A percentile compares a stretch with the other conserved stretches of the same genome.
Conservation (phyloP, 1,139 yeast genomes). For the Taphrina communis region DNA sequence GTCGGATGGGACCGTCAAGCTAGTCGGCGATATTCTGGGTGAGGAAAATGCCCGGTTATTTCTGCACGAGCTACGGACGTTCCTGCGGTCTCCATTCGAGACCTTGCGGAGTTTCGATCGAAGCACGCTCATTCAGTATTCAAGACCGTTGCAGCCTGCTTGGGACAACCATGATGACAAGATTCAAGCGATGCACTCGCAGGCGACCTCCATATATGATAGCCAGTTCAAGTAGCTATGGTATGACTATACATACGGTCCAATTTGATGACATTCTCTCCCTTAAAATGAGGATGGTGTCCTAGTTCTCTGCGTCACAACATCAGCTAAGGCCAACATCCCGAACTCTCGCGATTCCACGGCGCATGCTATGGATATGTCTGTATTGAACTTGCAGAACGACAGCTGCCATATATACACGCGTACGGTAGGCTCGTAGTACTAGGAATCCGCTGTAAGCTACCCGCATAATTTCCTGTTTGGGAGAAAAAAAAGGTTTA, state of each 20-base stretch:
- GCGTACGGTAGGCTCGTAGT: no score
- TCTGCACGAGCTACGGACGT: slow-evolving; percentile 35
- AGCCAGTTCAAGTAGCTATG: no score
- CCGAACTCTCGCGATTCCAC: no score
- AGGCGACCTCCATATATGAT: background rate
- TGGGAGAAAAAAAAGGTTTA: background rate
- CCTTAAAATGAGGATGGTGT: no score
- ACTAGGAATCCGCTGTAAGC: background rate
- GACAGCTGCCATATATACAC: no score
- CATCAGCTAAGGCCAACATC: no score
- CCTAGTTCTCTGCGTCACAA: no score
- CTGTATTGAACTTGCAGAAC: no score
- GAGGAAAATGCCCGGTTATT: slow-evolving; percentile 12
- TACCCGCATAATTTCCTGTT: slow-evolving; percentile 1
- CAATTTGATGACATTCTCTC: no score
- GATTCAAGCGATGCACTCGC: background rate
- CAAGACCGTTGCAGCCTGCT: slow-evolving; percentile 20
- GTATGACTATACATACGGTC: no score
- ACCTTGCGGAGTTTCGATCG: slow-evolving; percentile 20
- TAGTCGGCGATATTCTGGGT: slow-evolving; percentile 31
- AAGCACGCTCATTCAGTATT: slow-evolving; percentile 35
- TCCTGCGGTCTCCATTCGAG: slow-evolving; percentile 36
- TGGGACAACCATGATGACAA: slow-evolving; percentile 8
- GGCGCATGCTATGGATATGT: no score
- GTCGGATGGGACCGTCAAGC: slow-evolving; percentile 21